Evolutionary conservation across 2,329 filamentous ascomycete species (phyloP).

Genomic region (Ophiostoma tasmaniense): DNA sequence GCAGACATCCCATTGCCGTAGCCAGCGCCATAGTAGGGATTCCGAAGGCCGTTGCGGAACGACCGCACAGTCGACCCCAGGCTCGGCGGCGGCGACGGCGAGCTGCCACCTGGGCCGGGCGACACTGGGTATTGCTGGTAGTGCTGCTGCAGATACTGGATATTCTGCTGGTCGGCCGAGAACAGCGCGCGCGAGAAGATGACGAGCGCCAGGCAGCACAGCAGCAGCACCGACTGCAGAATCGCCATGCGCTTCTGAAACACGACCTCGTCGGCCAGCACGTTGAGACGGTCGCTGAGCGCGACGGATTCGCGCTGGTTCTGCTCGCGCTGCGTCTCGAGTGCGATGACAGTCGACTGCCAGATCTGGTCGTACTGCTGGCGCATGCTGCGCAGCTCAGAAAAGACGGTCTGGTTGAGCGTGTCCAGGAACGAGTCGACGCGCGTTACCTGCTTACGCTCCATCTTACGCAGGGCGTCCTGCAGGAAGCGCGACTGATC

Average conservation of each 20-base stretch:
- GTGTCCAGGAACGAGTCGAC: constrained; percentile 72
- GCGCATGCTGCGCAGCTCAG: constrained; percentile 68
- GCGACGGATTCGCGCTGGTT: constrained; percentile 77
- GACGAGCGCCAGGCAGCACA: constrained; percentile 79
- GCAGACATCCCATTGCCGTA: constrained; percentile 9
- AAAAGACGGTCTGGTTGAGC: constrained; percentile 79
- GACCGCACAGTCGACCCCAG: constrained; percentile 14
- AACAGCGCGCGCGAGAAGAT: constrained; percentile 60
- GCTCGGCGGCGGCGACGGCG: constrained; percentile 21
- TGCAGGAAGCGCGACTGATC: constrained; percentile 86
- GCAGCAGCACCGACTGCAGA: constrained; percentile 76
- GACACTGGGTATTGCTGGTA: constrained; percentile 9
- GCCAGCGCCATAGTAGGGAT: constrained; percentile 7
- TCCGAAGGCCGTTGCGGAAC: constrained; percentile 17
- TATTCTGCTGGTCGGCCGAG: constrained; percentile 8
- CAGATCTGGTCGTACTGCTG: constrained; percentile 92
- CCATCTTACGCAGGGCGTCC: constrained; percentile 76
- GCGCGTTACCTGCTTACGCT: constrained; percentile 79
- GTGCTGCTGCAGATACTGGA: neutral
- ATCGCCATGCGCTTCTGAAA: constrained; percentile 89
- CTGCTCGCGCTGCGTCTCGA: constrained; percentile 80
- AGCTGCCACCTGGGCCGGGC: constrained; percentile 18
- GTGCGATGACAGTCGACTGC: constrained; percentile 87
- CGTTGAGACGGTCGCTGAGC: constrained; percentile 67
- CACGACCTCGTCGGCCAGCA: constrained; percentile 87